Conservation (phyloP, 306 rosid species). For the Echinosophora koreensis region DNA sequence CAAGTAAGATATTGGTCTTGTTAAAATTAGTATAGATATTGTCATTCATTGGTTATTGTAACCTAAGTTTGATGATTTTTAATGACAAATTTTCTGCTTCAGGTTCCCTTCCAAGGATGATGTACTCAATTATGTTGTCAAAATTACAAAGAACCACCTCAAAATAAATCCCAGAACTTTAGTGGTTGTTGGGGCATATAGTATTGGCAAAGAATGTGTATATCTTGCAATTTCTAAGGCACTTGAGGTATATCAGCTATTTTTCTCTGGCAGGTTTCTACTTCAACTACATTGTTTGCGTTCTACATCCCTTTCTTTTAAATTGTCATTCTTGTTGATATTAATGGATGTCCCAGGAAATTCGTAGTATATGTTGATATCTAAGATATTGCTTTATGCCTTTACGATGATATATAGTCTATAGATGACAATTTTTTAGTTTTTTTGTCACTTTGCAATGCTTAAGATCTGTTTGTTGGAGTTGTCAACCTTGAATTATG, state of each 20-base stretch:
- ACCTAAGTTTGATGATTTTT: conserved; percentile 27
- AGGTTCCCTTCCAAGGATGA: conserved; percentile 65
- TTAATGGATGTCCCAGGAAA: conserved; percentile 9
- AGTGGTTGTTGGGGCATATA: conserved; percentile 68
- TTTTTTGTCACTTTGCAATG: conserved; percentile 31
- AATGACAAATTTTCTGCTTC: conserved; percentile 43
- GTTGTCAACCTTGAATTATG: conserved; percentile 36
- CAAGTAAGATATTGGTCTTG: conserved; percentile 49
- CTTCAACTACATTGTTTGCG: conserved; percentile 1
- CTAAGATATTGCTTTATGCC: conserved; percentile 12
- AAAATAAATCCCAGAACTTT: conserved; percentile 58
- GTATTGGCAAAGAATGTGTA: conserved; percentile 72
- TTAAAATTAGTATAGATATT: conserved; percentile 11
- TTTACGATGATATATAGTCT: conserved; percentile 17
- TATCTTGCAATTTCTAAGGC: conserved; percentile 61
- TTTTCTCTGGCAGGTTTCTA: not conserved
- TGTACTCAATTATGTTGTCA: conserved; percentile 62
- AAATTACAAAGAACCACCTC: conserved; percentile 58
- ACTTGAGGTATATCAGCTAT: conserved; percentile 48
- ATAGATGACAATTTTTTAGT: not conserved
- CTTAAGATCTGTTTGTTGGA: conserved; percentile 19
- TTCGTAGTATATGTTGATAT: not conserved
- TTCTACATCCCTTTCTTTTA: conserved; percentile 18
- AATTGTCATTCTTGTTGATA: conserved; percentile 23
- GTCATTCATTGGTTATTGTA: conserved; percentile 32